phyloP scores from a whole-genome alignment of 352 stramenopile species.

The Nothophytophthora sp. region DNA sequence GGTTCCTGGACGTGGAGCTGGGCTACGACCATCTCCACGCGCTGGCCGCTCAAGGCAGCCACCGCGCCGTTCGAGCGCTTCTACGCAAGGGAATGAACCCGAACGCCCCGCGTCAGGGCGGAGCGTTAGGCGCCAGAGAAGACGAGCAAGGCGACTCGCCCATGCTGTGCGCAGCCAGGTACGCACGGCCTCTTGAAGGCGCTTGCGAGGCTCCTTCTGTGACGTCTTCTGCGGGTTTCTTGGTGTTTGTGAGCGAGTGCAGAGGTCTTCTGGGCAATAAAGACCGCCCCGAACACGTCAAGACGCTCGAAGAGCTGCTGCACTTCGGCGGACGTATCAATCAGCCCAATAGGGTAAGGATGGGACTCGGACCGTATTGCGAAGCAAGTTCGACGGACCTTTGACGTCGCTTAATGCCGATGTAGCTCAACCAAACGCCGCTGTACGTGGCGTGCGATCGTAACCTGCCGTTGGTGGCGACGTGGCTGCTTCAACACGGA shows the following conservation, averaged over 20 bases:
- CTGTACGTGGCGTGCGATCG: conserved; percentile 59
- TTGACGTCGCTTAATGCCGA: not conserved
- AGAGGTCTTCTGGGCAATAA: conserved; percentile 47
- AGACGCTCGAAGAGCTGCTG: conserved; percentile 55
- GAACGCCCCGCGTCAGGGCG: conserved; percentile 37
- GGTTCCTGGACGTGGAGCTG: conserved; percentile 58
- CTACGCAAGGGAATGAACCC: conserved; percentile 66
- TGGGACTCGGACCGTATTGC: not conserved
- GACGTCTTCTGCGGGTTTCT: not conserved
- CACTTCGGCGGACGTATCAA: conserved; percentile 59
- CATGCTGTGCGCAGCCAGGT: conserved; percentile 67
- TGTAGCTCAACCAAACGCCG: conserved; percentile 58
- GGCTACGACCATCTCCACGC: conserved; percentile 48
- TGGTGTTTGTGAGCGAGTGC: not conserved
- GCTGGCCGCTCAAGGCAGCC: conserved; percentile 45
- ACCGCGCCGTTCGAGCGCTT: conserved; percentile 40
- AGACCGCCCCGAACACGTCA: conserved; percentile 46
- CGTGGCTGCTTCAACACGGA: conserved; percentile 55
- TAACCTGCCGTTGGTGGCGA: conserved; percentile 35
- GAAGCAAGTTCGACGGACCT: not conserved
- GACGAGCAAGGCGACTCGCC: conserved; percentile 53
- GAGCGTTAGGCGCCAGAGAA: conserved; percentile 34
- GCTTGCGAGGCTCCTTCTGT: not conserved
- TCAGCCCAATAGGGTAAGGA: conserved; percentile 44
- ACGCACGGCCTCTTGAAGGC: not conserved